phyloP scores from a whole-genome alignment of 805 yeast species.

The Candida suzukii region DNA sequence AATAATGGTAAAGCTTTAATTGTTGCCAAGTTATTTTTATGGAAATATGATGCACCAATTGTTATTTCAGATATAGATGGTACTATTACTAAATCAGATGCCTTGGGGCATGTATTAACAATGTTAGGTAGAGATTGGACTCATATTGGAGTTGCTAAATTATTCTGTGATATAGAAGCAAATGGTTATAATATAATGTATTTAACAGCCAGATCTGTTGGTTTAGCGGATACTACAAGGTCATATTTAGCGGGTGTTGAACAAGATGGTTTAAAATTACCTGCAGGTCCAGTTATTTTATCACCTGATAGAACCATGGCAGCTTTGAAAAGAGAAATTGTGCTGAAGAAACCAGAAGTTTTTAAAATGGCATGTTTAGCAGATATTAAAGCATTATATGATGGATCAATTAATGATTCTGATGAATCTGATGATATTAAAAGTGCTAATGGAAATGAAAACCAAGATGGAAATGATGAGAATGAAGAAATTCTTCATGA shows the following conservation, averaged over 20 bases:
- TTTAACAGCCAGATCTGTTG: constrained; percentile 90
- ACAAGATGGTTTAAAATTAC: constrained; percentile 70
- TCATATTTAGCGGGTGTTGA: constrained; percentile 70
- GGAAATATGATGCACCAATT: constrained; percentile 81
- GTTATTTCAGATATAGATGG: constrained; percentile 98
- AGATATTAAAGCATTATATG: constrained; percentile 71
- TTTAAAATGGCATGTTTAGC: constrained; percentile 95
- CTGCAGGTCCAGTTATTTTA: constrained; percentile 87
- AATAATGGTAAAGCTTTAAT: constrained; percentile 78
- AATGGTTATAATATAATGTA: constrained; percentile 94
- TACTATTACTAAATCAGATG: constrained; percentile 95
- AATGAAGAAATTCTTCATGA: background rate
- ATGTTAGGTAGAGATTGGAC: constrained; percentile 98
- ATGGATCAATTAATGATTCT: background rate
- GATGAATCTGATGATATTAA: too few species aligned
- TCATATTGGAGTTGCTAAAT: constrained; percentile 87
- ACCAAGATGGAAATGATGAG: background rate
- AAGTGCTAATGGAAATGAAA: background rate
- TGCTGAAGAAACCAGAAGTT: constrained; percentile 93
- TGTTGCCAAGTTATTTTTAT: constrained; percentile 64
- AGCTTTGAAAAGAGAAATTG: constrained; percentile 86
- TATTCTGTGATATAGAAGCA: constrained; percentile 76
- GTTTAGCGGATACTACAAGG: constrained; percentile 89
- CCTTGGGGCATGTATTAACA: constrained; percentile 90
- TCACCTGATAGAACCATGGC: constrained; percentile 97